These are phyloP conservation scores for Fusarium transvaalense DNA, from an alignment of 2,329 filamentous ascomycete species.

Conservation along the genomic window DNA sequence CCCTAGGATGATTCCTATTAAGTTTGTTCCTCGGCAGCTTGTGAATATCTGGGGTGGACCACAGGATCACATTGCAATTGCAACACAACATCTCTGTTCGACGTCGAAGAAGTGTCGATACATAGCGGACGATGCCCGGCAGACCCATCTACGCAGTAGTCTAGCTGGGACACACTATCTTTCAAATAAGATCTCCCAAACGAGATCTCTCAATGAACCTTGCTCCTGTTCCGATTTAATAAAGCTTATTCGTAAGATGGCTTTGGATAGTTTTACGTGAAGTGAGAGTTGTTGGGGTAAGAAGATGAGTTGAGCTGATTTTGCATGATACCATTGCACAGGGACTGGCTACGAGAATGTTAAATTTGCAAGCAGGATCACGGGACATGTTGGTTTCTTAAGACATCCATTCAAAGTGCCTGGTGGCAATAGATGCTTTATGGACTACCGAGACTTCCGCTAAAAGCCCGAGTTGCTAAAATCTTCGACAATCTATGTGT, in stretches of 20 bases:
- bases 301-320: constrained; percentile 14
- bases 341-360: constrained; percentile 17
- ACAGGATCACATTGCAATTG: constrained; percentile 20
- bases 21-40: constrained; percentile 47
- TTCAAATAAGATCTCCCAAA: constrained; percentile 1
- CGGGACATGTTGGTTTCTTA: background rate
- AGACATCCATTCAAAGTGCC: background rate
- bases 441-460: constrained; percentile 6
- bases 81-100: constrained; percentile 18
- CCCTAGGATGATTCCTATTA: constrained; percentile 16
- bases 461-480: background rate
- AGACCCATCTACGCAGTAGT: constrained; percentile 25
- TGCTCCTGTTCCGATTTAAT: constrained; percentile 4
- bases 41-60: constrained; percentile 38
- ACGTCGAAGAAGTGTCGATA: constrained; percentile 16
- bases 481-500: background rate
- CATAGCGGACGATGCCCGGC: constrained; percentile 40
- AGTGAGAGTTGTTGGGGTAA: background rate
- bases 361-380: constrained; percentile 7
- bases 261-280: constrained; percentile 2
- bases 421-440: constrained; percentile 7
- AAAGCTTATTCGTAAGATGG: constrained; percentile 29
- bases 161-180: constrained; percentile 26
- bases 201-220: constrained; percentile 8
- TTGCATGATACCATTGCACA: constrained; percentile 23